A percentile compares a stretch with the other conserved stretches of the same genome.
phyloP scores from a whole-genome alignment of 2,329 filamentous ascomycete genomes.

The Aureobasidium leucospermi region DNA sequence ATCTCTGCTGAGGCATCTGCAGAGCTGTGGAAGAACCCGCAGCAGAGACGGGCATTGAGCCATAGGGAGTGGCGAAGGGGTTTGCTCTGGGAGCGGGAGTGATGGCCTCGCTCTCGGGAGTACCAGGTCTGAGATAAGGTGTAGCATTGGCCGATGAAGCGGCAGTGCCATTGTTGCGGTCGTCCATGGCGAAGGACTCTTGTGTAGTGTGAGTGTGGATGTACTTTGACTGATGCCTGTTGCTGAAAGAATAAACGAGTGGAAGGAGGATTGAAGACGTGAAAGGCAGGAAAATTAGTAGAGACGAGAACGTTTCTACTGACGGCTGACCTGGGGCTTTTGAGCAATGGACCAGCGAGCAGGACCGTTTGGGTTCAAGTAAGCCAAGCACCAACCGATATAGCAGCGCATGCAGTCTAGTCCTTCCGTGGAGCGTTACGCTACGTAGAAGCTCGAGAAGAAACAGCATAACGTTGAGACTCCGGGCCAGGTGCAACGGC shows the following conservation, averaged over 20 bases:
- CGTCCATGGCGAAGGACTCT: constrained; percentile 20
- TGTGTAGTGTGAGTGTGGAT: neutral
- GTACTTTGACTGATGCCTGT: neutral
- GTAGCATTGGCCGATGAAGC: constrained; percentile 28
- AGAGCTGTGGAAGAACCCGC: constrained; percentile 36
- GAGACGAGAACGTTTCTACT: constrained; percentile 1
- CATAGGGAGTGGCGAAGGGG: constrained; percentile 35
- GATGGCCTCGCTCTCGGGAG: constrained; percentile 32
- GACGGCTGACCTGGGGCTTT: constrained; percentile 9
- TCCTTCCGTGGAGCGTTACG: constrained; percentile 8
- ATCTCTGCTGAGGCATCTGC: constrained; percentile 33
- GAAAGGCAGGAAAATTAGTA: constrained; percentile 4
- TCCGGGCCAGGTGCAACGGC: constrained; percentile 11
- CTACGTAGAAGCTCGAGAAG: constrained; percentile 12
- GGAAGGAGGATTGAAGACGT: neutral
- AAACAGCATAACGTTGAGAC: constrained; percentile 10
- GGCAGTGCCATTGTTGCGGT: constrained; percentile 22
- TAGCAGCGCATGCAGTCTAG: constrained; percentile 12
- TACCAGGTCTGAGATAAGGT: constrained; percentile 29
- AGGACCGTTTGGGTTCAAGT: constrained; percentile 9
- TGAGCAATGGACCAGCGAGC: constrained; percentile 6
- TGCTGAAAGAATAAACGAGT: neutral
- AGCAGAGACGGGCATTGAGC: constrained; percentile 37
- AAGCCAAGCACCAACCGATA: constrained; percentile 13
- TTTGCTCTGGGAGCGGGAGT: constrained; percentile 20